Evolutionary conservation across 805 yeast genomes (phyloP), one percentile per base, ranked within the genome.

Genomic region (Candida nitratophila): DNA sequence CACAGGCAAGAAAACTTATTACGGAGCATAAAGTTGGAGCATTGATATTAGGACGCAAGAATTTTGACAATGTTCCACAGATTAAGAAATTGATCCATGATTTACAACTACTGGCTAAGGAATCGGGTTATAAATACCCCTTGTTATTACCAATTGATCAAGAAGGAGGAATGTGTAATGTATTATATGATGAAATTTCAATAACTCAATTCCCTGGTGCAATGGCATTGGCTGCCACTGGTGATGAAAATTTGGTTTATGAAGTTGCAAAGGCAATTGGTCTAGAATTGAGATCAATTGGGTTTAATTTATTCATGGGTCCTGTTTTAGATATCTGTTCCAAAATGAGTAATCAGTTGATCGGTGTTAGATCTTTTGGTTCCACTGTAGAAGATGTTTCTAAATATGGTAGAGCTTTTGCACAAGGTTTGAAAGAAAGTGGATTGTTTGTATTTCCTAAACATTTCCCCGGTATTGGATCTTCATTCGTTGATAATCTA

Each of bases 391-490:
- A 77, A 38, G 80, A 73, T 33, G 84, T 79, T 12, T 64, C 70
- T n/a, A 71, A 68, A 50, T 77, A 68, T 50, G 81, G 81, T 2
- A 54, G 60, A 29, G 79, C 77, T 2, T 73, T 73, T 48, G 73
- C 80, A 5, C 63, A 61, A 45, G 86, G 84, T 1, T 64, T 76
- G 38, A 65, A 66, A 42, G 76, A 68, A 37, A 81, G 79, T 12
- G 81, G 82, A 1, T 54, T 79, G 12, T 55, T 73, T 32, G 68
- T 77, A 2, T 72, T 78, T 45, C 84, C 82, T 0, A 79, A 79
- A 51, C 84, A 80, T 59, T 79, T 79, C 51, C 86, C 86, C 0
- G 86, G 86, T 1, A 77, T 76, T 42, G 84, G 84, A 3, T 73
- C 74, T 44, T 82, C 83, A 1, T 68, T 72, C 19, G 79, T 79